phyloP scores from a whole-genome alignment of 78 protist species.

The Emiliania huxleyi region DNA sequence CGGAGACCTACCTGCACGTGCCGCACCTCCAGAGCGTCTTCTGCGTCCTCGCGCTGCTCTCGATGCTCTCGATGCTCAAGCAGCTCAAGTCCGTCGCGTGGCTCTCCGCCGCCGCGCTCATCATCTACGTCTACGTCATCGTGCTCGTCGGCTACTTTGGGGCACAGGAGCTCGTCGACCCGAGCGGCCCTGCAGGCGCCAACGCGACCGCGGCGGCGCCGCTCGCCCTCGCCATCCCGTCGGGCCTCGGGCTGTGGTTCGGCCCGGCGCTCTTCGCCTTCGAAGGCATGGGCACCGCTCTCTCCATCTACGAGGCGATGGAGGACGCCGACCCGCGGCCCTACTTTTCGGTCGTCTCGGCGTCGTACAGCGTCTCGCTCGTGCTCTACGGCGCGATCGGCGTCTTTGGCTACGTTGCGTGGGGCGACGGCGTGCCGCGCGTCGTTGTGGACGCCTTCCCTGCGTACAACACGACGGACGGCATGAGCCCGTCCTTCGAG shows the following conservation, averaged over 20 bases:
- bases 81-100: background rate
- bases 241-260: background rate
- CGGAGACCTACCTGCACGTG: background rate
- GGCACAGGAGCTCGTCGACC: background rate
- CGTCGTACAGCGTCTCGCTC: background rate
- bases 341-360: background rate
- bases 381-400: background rate
- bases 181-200: too few species aligned
- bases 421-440: background rate
- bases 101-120: background rate
- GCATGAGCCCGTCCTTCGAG: too few species aligned
- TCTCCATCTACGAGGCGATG: background rate
- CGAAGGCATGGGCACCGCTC: background rate
- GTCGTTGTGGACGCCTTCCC: background rate
- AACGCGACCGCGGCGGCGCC: background rate
- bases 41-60: background rate
- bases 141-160: background rate
- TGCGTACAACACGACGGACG: background rate
- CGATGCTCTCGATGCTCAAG: background rate
- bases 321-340: background rate
- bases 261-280: background rate
- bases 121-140: background rate
- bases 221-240: background rate
- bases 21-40: background rate
- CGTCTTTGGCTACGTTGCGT: background rate